Conservation (phyloP, 306 rosid genomes). For the Begonia loranthoides region DNA sequence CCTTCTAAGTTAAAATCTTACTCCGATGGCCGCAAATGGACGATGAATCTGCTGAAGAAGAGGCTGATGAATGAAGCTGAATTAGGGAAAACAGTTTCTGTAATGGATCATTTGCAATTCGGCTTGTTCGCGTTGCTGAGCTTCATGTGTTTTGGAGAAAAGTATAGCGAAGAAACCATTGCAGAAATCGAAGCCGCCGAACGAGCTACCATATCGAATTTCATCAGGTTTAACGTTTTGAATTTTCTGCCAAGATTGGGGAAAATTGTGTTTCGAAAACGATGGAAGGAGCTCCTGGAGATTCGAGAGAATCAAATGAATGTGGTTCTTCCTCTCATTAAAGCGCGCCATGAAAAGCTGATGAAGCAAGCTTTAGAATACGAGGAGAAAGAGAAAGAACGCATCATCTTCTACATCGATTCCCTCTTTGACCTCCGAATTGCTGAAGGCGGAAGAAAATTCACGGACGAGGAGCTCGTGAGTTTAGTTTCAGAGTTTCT, state of each 20-base stretch:
- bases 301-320: constrained; percentile 19
- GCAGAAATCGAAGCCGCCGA: constrained; percentile 14
- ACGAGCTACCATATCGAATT: constrained; percentile 12
- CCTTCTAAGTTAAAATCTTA: constrained; percentile 22
- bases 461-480: constrained; percentile 28
- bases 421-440: constrained; percentile 27
- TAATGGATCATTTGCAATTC: constrained; percentile 18
- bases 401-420: constrained; percentile 27
- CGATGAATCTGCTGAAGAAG: constrained; percentile 9
- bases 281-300: constrained; percentile 24
- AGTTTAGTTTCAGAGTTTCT: constrained; percentile 34
- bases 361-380: background rate
- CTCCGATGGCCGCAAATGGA: constrained; percentile 26
- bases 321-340: constrained; percentile 26
- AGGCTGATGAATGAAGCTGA: constrained; percentile 7
- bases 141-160: constrained; percentile 30
- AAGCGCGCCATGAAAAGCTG: constrained; percentile 20
- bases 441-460: constrained; percentile 12
- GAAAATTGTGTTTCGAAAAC: constrained; percentile 23
- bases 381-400: background rate
- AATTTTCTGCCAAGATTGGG: constrained; percentile 26
- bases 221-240: constrained; percentile 27
- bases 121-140: constrained; percentile 19
- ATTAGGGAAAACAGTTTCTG: constrained; percentile 6
- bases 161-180: constrained; percentile 11